A percentile compares a stretch with the other conserved stretches of the same genome.
These are phyloP conservation scores for Pestalotiopsis sp. DNA, from an alignment of 2,329 filamentous ascomycete species.

Conservation along the genomic window DNA sequence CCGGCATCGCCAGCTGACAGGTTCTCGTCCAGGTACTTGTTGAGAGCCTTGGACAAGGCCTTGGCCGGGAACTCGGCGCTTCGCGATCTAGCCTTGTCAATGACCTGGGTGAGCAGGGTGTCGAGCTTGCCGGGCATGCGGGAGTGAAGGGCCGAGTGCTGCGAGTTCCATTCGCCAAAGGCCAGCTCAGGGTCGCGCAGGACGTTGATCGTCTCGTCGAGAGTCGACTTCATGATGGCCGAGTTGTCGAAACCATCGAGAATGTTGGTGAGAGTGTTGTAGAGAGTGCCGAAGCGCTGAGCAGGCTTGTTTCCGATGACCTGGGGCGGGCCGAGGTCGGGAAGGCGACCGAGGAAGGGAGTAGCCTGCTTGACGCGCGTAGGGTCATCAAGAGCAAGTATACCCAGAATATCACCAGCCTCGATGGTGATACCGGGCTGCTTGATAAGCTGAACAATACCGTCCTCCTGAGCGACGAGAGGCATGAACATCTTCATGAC, in stretches of 20 bases:
- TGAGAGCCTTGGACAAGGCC: constrained; percentile 78
- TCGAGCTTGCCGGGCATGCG: constrained; percentile 97
- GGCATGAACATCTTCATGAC: constrained; percentile 99
- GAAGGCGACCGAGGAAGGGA: constrained; percentile 89
- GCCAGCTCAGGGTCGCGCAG: constrained; percentile 88
- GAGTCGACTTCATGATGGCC: constrained; percentile 85
- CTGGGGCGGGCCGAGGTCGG: constrained; percentile 82
- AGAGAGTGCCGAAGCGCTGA: constrained; percentile 79
- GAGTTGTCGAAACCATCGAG: constrained; percentile 96
- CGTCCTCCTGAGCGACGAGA: constrained; percentile 89
- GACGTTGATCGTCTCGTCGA: constrained; percentile 89
- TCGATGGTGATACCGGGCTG: constrained; percentile 97
- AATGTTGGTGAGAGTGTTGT: constrained; percentile 82
- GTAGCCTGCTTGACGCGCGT: constrained; percentile 95
- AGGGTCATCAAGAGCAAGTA: constrained; percentile 91
- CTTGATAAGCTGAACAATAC: constrained; percentile 97
- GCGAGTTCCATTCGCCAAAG: constrained; percentile 94
- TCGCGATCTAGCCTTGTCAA: constrained; percentile 79
- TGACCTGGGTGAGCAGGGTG: constrained; percentile 76
- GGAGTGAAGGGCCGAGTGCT: constrained; percentile 94
- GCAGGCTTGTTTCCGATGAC: constrained; percentile 89
- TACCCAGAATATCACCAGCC: constrained; percentile 97
- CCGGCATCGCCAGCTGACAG: constrained; percentile 73
- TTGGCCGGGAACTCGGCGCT: constrained; percentile 91
- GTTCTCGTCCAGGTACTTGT: constrained; percentile 88